A percentile compares a stretch with the other conserved stretches of the same genome.
phyloP scores from a whole-genome alignment of 352 stramenopile genomes.

The Phytophthora agathidicida region DNA sequence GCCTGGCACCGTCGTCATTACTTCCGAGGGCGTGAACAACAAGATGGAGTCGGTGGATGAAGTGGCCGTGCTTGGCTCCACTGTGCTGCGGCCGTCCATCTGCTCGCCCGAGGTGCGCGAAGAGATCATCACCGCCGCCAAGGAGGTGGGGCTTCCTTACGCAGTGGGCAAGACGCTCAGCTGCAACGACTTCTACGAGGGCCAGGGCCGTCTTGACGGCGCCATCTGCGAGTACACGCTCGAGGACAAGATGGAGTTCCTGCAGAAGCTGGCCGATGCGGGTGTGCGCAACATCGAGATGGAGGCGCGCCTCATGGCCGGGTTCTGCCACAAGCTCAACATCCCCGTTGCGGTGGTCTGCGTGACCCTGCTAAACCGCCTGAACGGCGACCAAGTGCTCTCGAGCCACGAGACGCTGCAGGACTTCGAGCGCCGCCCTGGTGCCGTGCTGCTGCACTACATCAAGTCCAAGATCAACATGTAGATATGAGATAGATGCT shows the following conservation, averaged over 20 bases:
- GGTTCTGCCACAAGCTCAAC: constrained; percentile 78
- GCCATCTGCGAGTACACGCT: constrained; percentile 81
- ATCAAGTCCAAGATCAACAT: constrained; percentile 67
- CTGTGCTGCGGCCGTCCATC: constrained; percentile 55
- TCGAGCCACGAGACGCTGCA: constrained; percentile 66
- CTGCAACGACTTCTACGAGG: constrained; percentile 89
- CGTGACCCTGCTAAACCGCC: constrained; percentile 78
- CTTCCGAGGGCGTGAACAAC: constrained; percentile 85
- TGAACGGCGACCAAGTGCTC: constrained; percentile 79
- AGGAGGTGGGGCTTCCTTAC: constrained; percentile 59
- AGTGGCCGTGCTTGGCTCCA: constrained; percentile 64
- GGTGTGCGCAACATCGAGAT: constrained; percentile 90
- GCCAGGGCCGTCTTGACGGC: constrained; percentile 81
- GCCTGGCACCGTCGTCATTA: constrained; percentile 81
- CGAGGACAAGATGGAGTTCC: constrained; percentile 81
- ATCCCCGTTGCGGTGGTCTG: constrained; percentile 80
- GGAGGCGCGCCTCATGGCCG: constrained; percentile 74
- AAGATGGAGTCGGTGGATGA: constrained; percentile 72
- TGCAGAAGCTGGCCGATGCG: constrained; percentile 52
- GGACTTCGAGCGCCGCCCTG: constrained; percentile 66
- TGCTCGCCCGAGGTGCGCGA: constrained; percentile 61
- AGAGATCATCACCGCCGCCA: constrained; percentile 55
- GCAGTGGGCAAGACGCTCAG: constrained; percentile 82
- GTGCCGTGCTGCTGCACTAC: constrained; percentile 67
- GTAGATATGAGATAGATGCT: constrained; percentile 19